phyloP scores from a whole-genome alignment of 2,329 filamentous ascomycete genomes.

The Claviceps sp. region DNA sequence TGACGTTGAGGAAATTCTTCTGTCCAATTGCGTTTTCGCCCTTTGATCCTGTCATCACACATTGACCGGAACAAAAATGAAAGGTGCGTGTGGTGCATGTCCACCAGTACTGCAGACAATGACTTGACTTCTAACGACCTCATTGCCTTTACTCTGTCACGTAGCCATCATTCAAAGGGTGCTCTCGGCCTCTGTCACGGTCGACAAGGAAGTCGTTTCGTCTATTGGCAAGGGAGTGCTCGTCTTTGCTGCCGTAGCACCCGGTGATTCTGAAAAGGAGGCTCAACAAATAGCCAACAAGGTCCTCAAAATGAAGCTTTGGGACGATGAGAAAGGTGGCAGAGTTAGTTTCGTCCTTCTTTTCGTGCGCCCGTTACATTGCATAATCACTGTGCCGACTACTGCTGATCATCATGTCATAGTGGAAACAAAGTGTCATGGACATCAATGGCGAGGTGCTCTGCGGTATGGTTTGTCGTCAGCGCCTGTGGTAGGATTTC shows the following conservation, averaged over 20 bases:
- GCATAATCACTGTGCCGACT: not conserved
- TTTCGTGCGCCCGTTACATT: not conserved
- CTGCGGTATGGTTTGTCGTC: slow-evolving; percentile 50
- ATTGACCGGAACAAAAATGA: slow-evolving; percentile 4
- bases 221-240: slow-evolving; percentile 82
- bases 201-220: slow-evolving; percentile 81
- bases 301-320: slow-evolving; percentile 79
- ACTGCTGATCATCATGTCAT: slow-evolving; percentile 5
- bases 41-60: not conserved
- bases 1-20: not conserved
- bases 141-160: not conserved
- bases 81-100: slow-evolving; percentile 5
- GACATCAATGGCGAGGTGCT: slow-evolving; percentile 86
- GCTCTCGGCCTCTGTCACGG: slow-evolving; percentile 86
- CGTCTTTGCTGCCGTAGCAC: slow-evolving; percentile 82
- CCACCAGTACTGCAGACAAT: not conserved
- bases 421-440: slow-evolving; percentile 86
- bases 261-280: slow-evolving; percentile 82
- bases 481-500: not conserved
- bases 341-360: slow-evolving; percentile 32
- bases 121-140: not conserved
- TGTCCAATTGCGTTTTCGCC: not conserved
- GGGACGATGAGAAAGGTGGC: slow-evolving; percentile 66
- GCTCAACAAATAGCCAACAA: slow-evolving; percentile 72
- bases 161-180: slow-evolving; percentile 86